Evolutionary conservation across 78 protist species (phyloP).

Genomic region (Dictyostelium firmibasis): DNA sequence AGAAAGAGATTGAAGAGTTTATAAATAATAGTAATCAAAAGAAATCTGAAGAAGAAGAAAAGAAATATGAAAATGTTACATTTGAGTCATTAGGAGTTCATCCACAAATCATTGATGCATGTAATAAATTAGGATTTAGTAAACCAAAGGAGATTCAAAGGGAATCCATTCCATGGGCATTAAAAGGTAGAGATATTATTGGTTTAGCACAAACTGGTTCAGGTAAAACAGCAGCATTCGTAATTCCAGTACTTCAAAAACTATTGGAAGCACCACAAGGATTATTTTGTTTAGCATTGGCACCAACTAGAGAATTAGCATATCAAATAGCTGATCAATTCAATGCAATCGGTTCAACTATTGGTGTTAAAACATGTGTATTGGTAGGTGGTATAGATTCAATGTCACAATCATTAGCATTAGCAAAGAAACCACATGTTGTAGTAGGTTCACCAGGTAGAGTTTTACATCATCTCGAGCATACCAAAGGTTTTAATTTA

Average conservation of each 20-base stretch:
- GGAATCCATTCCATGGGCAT: slow-evolving; percentile 91
- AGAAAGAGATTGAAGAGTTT: background rate
- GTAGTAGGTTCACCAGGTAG: slow-evolving; percentile 99
- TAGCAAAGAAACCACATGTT: slow-evolving; percentile 96
- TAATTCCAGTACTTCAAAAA: slow-evolving; percentile 92
- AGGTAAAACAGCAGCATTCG: slow-evolving; percentile 98
- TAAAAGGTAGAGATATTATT: slow-evolving; percentile 90
- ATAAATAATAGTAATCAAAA: background rate
- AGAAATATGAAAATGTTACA: slow-evolving; percentile 8
- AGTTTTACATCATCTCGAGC: slow-evolving; percentile 91
- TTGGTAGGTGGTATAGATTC: slow-evolving; percentile 86
- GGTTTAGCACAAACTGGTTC: slow-evolving; percentile 98
- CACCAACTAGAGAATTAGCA: slow-evolving; percentile 98
- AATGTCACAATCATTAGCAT: slow-evolving; percentile 86
- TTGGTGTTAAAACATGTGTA: slow-evolving; percentile 87
- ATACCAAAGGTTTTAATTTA: slow-evolving; percentile 96
- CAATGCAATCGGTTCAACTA: slow-evolving; percentile 93
- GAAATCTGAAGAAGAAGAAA: background rate
- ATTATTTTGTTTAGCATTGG: slow-evolving; percentile 82
- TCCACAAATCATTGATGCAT: slow-evolving; percentile 82
- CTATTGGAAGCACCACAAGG: slow-evolving; percentile 82
- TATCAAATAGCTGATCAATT: slow-evolving; percentile 94
- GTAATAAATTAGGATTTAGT: slow-evolving; percentile 58
- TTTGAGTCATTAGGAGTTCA: slow-evolving; percentile 85
- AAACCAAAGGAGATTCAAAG: slow-evolving; percentile 90